phyloP scores from a whole-genome alignment of 2,329 filamentous ascomycete genomes.

The Clarireedia sp. region DNA sequence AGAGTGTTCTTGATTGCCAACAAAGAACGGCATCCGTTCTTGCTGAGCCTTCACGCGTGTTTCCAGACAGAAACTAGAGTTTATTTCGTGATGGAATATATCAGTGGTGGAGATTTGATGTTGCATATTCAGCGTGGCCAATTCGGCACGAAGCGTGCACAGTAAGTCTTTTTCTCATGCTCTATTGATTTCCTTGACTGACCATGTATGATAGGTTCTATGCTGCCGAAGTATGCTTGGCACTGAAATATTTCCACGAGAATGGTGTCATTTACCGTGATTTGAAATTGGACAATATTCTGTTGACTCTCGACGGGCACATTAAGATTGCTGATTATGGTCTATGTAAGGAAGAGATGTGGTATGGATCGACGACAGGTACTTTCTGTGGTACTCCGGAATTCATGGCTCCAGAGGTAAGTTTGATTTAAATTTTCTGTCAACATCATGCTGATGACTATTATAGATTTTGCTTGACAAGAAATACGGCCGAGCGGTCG shows the following conservation, averaged over 20 bases:
- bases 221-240: slow-evolving; percentile 91
- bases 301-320: slow-evolving; percentile 89
- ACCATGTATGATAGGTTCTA: slow-evolving; percentile 60
- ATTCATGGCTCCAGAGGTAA: slow-evolving; percentile 96
- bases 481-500: slow-evolving; percentile 93
- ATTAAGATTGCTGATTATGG: slow-evolving; percentile 99
- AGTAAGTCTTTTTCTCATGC: slow-evolving; percentile 50
- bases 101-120: slow-evolving; percentile 98
- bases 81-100: slow-evolving; percentile 99
- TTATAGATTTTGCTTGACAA: slow-evolving; percentile 86
- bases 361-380: slow-evolving; percentile 93
- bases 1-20: slow-evolving; percentile 95
- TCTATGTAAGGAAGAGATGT: slow-evolving; percentile 99
- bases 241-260: slow-evolving; percentile 98
- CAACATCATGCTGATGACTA: slow-evolving; percentile 23
- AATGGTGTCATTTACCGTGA: slow-evolving; percentile 96
- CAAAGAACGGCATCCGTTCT: slow-evolving; percentile 91
- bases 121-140: slow-evolving; percentile 95
- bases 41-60: slow-evolving; percentile 91
- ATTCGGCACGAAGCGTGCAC: slow-evolving; percentile 90
- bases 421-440: slow-evolving; percentile 21
- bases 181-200: slow-evolving; percentile 16
- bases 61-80: slow-evolving; percentile 98
- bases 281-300: slow-evolving; percentile 78
- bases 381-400: slow-evolving; percentile 99